phyloP scores from a whole-genome alignment of 2,329 filamentous ascomycete genomes.

The Trematosphaeria pertusa region DNA sequence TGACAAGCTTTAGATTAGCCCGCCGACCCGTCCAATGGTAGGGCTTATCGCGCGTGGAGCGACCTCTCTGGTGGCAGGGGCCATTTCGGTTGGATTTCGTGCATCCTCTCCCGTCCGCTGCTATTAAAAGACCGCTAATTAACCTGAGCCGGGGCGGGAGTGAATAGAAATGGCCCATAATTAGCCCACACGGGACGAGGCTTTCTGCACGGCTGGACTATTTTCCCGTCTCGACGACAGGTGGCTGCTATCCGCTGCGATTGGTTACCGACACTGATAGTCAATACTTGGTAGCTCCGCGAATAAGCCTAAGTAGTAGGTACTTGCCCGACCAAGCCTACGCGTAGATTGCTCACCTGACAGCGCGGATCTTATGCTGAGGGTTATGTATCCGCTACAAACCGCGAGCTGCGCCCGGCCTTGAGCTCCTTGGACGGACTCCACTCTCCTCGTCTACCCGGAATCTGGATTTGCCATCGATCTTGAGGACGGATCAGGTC shows the following conservation, averaged over 20 bases:
- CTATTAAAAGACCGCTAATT: conserved; percentile 47
- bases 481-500: conserved; percentile 9
- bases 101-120: conserved; percentile 23
- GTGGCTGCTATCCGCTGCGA: conserved; percentile 20
- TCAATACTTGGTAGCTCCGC: conserved; percentile 46
- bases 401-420: conserved; percentile 14
- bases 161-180: conserved; percentile 36
- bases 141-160: conserved; percentile 10
- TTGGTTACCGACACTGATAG: conserved; percentile 44
- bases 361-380: conserved; percentile 31
- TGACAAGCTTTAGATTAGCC: conserved; percentile 46
- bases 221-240: conserved; percentile 23
- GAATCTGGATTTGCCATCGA: conserved; percentile 11
- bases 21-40: conserved; percentile 33
- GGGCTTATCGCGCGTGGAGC: conserved; percentile 25
- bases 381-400: conserved; percentile 21
- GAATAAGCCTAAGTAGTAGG: conserved; percentile 41
- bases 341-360: conserved; percentile 43
- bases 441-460: conserved; percentile 8
- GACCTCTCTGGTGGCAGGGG: conserved; percentile 27
- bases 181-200: conserved; percentile 28
- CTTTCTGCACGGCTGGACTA: conserved; percentile 22
- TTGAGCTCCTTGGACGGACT: conserved; percentile 1
- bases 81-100: conserved; percentile 32
- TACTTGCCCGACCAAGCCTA: conserved; percentile 30